Conservation (phyloP, 164 flowering plant species). For the Piper betle region DNA sequence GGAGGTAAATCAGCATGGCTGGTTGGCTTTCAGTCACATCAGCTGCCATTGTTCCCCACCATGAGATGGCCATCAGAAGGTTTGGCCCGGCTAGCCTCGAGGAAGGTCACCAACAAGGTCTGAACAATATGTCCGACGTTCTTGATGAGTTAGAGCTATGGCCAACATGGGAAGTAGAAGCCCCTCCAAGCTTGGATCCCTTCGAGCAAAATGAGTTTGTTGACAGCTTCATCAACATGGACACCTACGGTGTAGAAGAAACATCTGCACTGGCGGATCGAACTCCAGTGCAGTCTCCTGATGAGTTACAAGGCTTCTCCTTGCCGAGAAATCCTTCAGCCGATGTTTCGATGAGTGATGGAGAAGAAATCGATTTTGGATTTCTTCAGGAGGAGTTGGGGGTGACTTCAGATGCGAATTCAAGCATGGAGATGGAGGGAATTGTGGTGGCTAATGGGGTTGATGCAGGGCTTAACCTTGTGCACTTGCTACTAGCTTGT, state of each 20-base stretch:
- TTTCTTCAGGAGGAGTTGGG: constrained; percentile 6
- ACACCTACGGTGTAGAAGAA: constrained; percentile 9
- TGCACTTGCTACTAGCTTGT: constrained; percentile 49
- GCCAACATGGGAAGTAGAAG: constrained; percentile 12
- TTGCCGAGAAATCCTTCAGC: constrained; percentile 6
- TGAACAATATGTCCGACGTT: constrained; percentile 12
- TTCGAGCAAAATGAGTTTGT: constrained; percentile 33
- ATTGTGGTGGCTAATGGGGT: constrained; percentile 19
- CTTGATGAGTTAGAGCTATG: constrained; percentile 13
- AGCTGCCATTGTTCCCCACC: constrained; percentile 18
- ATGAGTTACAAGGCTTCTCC: constrained; percentile 9
- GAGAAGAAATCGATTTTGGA: constrained; percentile 8
- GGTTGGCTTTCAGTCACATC: constrained; percentile 17
- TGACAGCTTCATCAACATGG: constrained; percentile 44
- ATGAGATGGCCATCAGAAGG: constrained; percentile 34
- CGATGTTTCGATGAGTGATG: constrained; percentile 9
- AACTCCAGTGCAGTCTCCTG: constrained; percentile 5
- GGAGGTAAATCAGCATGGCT: constrained; percentile 14
- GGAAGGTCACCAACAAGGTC: constrained; percentile 22
- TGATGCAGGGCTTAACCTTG: constrained; percentile 49
- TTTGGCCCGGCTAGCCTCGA: constrained; percentile 36
- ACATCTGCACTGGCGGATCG: neutral
- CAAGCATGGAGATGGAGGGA: constrained; percentile 3
- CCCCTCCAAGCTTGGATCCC: constrained; percentile 9
- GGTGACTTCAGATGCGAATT: constrained; percentile 5